A percentile compares a stretch with the other conserved stretches of the same genome.
Conservation (phyloP, 2,329 filamentous ascomycete species). For the Orbilia brochopaga region DNA sequence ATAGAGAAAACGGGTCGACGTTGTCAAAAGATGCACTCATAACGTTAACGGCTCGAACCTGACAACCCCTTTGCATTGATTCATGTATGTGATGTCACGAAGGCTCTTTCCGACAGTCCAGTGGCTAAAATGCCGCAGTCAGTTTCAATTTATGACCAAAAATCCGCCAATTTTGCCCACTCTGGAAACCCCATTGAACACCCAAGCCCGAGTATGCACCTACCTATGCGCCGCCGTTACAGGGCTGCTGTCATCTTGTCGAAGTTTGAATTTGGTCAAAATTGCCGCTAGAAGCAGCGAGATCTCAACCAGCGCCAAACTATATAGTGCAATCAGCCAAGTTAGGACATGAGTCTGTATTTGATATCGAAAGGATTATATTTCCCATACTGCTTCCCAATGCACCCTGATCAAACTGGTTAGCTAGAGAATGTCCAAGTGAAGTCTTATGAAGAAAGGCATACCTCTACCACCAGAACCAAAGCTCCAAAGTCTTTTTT, state of each 20-base stretch:
- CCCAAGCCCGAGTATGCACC: background rate
- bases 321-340: background rate
- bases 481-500: constrained; percentile 50
- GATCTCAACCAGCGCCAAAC: constrained; percentile 37
- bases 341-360: too few species aligned
- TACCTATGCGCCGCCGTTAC: constrained; percentile 17
- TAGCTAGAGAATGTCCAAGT: constrained; percentile 32
- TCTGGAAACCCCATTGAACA: too few species aligned
- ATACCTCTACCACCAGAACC: constrained; percentile 50
- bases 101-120: constrained; percentile 47
- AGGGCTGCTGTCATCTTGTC: constrained; percentile 18
- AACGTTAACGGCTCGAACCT: constrained; percentile 37
- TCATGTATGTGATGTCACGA: constrained; percentile 48
- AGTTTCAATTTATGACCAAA: too few species aligned
- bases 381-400: constrained; percentile 51
- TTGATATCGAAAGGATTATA: background rate
- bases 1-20: too few species aligned
- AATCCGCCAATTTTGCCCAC: too few species aligned
- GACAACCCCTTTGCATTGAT: constrained; percentile 40
- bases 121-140: constrained; percentile 38
- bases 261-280: constrained; percentile 34
- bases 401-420: constrained; percentile 36
- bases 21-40: too few species aligned
- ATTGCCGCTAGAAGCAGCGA: constrained; percentile 30
- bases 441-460: constrained; percentile 17